Conservation (phyloP, 371 early-diverging fungal species). For the Lichtheimia ramosa region DNA sequence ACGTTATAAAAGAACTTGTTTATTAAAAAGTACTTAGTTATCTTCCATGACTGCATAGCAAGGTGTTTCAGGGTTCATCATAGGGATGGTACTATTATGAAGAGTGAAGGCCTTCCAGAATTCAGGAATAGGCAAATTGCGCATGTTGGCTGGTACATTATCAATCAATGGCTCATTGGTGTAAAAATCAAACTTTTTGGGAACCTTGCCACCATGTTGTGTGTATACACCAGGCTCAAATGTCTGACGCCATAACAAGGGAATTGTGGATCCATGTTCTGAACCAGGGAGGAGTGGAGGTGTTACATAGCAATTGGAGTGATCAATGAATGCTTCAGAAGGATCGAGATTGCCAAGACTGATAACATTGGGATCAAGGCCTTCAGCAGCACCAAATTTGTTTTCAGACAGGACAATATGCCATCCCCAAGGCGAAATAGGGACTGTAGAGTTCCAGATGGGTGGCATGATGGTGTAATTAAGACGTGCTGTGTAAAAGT, state of each 20-base stretch:
- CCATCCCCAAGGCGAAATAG: constrained; percentile 40
- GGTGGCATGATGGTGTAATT: constrained; percentile 40
- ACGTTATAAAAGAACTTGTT: too few species aligned
- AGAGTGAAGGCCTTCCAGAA: constrained; percentile 43
- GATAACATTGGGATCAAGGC: constrained; percentile 38
- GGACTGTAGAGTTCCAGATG: constrained; percentile 37
- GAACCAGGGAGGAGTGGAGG: constrained; percentile 23
- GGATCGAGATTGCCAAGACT: constrained; percentile 41
- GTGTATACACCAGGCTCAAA: constrained; percentile 21
- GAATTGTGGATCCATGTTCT: constrained; percentile 11
- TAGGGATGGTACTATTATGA: constrained; percentile 30
- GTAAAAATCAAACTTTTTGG: constrained; percentile 19
- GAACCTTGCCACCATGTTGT: constrained; percentile 28
- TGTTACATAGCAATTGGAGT: constrained; percentile 41
- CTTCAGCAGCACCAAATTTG: constrained; percentile 34
- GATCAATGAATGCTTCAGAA: constrained; percentile 23
- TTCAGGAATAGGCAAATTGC: constrained; percentile 28
- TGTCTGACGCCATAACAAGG: constrained; percentile 34
- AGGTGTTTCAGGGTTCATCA: constrained; percentile 24
- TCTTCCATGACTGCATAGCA: neutral
- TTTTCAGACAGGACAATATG: constrained; percentile 31
- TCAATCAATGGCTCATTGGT: constrained; percentile 19
- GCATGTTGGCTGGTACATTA: constrained; percentile 33
- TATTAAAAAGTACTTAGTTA: too few species aligned
- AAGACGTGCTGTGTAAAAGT: constrained; percentile 42